A percentile compares a stretch with the other conserved stretches of the same genome.
phyloP scores from a whole-genome alignment of 371 early-diverging fungal species.

The Rhizopus stolonifer region DNA sequence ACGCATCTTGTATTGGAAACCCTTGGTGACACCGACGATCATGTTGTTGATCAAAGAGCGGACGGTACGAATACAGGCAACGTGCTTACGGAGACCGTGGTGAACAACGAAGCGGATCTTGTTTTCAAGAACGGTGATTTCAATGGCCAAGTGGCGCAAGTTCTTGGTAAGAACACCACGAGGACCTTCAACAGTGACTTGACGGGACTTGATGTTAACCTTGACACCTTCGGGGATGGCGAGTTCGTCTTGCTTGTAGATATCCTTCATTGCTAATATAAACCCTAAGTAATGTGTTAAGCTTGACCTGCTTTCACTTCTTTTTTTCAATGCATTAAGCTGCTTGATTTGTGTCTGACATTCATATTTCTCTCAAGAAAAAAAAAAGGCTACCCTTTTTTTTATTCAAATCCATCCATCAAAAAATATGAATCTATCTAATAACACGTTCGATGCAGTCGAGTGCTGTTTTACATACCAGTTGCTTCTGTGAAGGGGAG shows the following conservation, averaged over 20 bases:
- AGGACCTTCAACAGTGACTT: slow-evolving; percentile 76
- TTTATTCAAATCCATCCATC: slow-evolving; percentile 24
- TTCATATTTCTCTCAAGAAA: not conserved
- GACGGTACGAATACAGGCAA: slow-evolving; percentile 97
- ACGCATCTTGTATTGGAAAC: slow-evolving; percentile 99
- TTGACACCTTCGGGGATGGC: slow-evolving; percentile 74
- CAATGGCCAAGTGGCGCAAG: slow-evolving; percentile 93
- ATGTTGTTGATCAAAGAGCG: slow-evolving; percentile 96
- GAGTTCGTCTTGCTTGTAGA: slow-evolving; percentile 79
- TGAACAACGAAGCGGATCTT: slow-evolving; percentile 89
- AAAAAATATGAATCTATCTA: slow-evolving; percentile 18
- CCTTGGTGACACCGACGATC: slow-evolving; percentile 98
- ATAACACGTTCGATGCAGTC: not conserved
- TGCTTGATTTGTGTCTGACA: not conserved
- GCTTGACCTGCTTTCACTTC: not conserved
- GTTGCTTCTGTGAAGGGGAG: slow-evolving; percentile 33
- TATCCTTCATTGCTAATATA: slow-evolving; percentile 57
- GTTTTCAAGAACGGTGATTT: slow-evolving; percentile 69
- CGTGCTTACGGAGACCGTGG: slow-evolving; percentile 97
- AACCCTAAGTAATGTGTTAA: slow-evolving; percentile 9
- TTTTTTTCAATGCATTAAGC: not conserved
- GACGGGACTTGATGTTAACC: slow-evolving; percentile 74
- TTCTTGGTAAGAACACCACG: slow-evolving; percentile 83
- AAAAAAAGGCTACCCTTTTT: slow-evolving; percentile 3
- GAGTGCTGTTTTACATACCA: slow-evolving; percentile 19